phyloP scores from a whole-genome alignment of 2,329 filamentous ascomycete genomes.

The Lachnellula arida region DNA sequence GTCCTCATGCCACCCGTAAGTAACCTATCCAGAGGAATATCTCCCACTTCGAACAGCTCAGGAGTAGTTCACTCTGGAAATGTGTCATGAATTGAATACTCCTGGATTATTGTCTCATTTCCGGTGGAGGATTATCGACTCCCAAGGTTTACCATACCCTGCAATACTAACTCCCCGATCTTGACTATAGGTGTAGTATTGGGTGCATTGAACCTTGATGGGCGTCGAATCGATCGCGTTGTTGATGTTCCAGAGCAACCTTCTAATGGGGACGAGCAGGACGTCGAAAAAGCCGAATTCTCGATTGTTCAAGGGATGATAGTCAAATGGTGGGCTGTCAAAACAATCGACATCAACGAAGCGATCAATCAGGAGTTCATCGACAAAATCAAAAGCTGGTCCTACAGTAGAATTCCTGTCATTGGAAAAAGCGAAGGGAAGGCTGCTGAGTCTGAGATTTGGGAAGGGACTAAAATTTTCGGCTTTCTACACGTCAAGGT shows the following conservation, averaged over 20 bases:
- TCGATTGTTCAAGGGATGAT: conserved; percentile 12
- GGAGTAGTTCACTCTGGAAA: too few relatives aligned
- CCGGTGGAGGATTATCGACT: too few relatives aligned
- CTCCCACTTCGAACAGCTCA: too few relatives aligned
- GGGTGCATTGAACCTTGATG: conserved; percentile 25
- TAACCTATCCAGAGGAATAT: too few relatives aligned
- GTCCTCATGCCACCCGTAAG: conserved; percentile 17
- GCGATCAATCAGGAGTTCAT: conserved; percentile 22
- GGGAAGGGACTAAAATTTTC: conserved; percentile 16
- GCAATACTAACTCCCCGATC: too few relatives aligned
- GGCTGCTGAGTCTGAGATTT: neutral
- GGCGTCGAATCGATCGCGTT: conserved; percentile 13
- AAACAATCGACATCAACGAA: conserved; percentile 24
- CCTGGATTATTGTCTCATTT: too few relatives aligned
- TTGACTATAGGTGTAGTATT: conserved; percentile 11
- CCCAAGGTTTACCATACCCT: too few relatives aligned
- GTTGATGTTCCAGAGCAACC: neutral
- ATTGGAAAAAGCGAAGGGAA: conserved; percentile 8
- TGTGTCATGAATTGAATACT: too few relatives aligned
- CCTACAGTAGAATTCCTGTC: conserved; percentile 28
- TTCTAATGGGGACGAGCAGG: conserved; percentile 6
- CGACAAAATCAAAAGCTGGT: conserved; percentile 23
- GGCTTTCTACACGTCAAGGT: conserved; percentile 29
- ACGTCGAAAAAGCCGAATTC: conserved; percentile 22
- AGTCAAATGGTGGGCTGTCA: conserved; percentile 22